Percentiles rank a stretch among this genome's conserved stretches.
Evolutionary conservation across 345 rosid genomes (phyloP).

Genomic region (Toxicodendron radicans): DNA sequence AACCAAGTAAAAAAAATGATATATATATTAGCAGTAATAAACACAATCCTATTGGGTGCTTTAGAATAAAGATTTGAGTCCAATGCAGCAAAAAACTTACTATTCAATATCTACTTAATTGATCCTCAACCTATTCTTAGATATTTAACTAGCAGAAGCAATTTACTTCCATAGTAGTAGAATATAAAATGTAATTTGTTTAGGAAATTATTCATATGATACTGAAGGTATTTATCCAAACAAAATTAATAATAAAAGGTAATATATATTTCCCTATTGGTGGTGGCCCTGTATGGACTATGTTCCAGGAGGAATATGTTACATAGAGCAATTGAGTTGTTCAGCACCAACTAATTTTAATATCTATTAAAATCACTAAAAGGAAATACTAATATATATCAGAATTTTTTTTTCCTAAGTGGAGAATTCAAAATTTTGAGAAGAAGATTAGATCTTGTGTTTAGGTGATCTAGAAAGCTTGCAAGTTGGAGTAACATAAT

Average conservation of each 20-base stretch:
- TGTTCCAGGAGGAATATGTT: background rate
- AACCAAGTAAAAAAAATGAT: background rate
- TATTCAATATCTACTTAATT: background rate
- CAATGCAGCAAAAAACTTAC: background rate
- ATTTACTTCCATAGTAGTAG: background rate
- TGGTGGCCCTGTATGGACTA: no score
- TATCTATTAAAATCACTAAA: background rate
- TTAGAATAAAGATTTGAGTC: constrained; percentile 11
- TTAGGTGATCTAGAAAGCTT: constrained; percentile 13
- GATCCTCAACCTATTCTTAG: background rate
- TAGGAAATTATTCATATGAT: no score
- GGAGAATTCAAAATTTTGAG: background rate
- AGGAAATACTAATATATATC: background rate
- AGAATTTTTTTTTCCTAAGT: background rate
- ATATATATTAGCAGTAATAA: background rate
- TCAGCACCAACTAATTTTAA: constrained; percentile 25
- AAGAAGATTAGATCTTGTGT: constrained; percentile 9
- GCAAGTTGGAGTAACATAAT: constrained; percentile 23
- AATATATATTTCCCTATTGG: background rate
- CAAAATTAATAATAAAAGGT: background rate
- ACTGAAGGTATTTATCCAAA: constrained; percentile 12
- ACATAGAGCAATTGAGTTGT: constrained; percentile 24
- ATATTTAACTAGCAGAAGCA: background rate
- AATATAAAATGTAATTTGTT: background rate
- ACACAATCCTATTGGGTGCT: background rate